Evolutionary conservation across 140 eudicot genomes (phyloP).

Genomic region (Oenanthe javanica): DNA sequence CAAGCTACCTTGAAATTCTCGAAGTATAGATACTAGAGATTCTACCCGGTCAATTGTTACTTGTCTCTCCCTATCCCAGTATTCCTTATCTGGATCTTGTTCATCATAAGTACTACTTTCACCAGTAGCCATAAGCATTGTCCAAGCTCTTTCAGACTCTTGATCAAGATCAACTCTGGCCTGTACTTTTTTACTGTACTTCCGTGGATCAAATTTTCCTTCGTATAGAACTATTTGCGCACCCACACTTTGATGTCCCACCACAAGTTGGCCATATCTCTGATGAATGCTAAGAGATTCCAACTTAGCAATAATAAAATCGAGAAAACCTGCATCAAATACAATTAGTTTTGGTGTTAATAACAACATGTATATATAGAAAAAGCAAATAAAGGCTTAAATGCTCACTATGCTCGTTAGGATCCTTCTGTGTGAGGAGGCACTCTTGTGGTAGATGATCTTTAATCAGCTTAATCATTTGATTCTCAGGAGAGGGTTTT

Average conservation of each 20-base stretch:
- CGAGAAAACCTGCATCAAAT: neutral
- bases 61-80: slow-evolving; percentile 6
- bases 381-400: neutral
- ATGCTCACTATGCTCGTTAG: neutral
- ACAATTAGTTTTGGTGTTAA: neutral
- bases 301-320: neutral
- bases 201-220: neutral
- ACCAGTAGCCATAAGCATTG: neutral
- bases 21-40: neutral
- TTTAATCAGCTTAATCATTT: slow-evolving; percentile 1
- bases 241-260: neutral
- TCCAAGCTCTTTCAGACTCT: slow-evolving; percentile 7
- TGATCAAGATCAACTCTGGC: slow-evolving; percentile 4
- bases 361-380: neutral
- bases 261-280: slow-evolving; percentile 3
- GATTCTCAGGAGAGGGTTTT: neutral
- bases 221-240: neutral
- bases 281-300: neutral
- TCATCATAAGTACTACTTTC: neutral
- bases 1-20: neutral
- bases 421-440: neutral
- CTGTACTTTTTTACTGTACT: neutral
- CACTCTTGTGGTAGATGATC: neutral
- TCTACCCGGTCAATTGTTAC: neutral
- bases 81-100: slow-evolving; percentile 1